A percentile compares a stretch with the other conserved stretches of the same genome.
Conservation (phyloP, 2,329 filamentous ascomycete genomes). For the Calonectria honghensis region DNA sequence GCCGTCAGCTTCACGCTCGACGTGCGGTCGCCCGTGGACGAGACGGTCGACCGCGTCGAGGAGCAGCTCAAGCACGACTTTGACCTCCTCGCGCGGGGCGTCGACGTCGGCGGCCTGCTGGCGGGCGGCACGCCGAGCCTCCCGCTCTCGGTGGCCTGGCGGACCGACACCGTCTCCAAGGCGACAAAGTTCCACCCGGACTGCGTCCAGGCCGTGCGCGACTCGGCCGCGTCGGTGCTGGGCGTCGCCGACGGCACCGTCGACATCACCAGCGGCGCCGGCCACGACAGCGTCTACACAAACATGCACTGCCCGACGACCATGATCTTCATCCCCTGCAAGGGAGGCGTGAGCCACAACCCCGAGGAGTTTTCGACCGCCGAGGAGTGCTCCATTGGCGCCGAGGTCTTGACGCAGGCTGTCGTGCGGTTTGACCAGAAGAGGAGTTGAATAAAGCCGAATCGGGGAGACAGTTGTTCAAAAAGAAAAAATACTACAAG, state of each 20-base stretch:
- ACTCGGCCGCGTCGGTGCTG: conserved; percentile 73
- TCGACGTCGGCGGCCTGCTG: conserved; percentile 62
- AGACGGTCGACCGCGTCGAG: conserved; percentile 68
- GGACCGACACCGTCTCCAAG: conserved; percentile 75
- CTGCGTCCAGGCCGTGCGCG: conserved; percentile 78
- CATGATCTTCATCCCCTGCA: conserved; percentile 64
- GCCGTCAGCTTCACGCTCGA: conserved; percentile 70
- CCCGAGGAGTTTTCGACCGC: conserved; percentile 61
- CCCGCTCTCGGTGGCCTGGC: conserved; percentile 65
- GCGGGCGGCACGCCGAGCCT: conserved; percentile 44
- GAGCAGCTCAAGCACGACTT: conserved; percentile 49
- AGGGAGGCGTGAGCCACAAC: conserved; percentile 61
- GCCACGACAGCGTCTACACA: conserved; percentile 62
- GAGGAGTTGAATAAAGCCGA: conserved; percentile 24
- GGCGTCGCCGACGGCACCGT: conserved; percentile 62
- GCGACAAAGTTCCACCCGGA: conserved; percentile 79
- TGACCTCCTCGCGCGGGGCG: conserved; percentile 53
- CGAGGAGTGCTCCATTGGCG: conserved; percentile 57
- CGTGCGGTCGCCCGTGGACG: conserved; percentile 75
- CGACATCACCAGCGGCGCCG: conserved; percentile 62
- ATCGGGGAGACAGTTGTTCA: not conserved
- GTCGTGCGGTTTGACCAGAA: conserved; percentile 52
- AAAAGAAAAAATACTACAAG: not conserved
- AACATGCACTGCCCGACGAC: conserved; percentile 59
- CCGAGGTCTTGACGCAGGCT: conserved; percentile 51